Conservation (phyloP, 2,329 filamentous ascomycete species). For the Coniella vitis region DNA sequence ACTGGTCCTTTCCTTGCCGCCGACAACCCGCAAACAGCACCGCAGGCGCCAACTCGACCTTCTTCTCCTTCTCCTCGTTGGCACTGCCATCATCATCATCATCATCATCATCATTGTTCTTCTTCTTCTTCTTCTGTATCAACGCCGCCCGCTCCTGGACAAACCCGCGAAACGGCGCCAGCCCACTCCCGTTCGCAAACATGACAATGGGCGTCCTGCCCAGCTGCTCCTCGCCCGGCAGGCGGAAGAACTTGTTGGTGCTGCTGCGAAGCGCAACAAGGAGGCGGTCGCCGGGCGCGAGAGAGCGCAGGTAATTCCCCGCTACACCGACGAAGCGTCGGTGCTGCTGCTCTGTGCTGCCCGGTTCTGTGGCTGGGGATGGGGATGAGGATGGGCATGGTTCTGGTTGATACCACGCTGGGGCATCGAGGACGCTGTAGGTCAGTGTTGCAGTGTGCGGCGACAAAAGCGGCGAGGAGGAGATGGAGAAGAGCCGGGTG, state of each 20-base stretch:
- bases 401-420: constrained; percentile 30
- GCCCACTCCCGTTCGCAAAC: constrained; percentile 46
- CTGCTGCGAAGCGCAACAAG: constrained; percentile 43
- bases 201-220: constrained; percentile 40
- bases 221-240: constrained; percentile 36
- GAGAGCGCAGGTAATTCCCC: constrained; percentile 50
- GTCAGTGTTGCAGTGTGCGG: constrained; percentile 55
- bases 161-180: constrained; percentile 59
- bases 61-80: no score
- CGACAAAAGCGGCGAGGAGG: constrained; percentile 61
- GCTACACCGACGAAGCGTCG: constrained; percentile 53
- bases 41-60: constrained; percentile 31
- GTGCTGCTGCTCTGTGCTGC: not conserved
- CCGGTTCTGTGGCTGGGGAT: constrained; percentile 34
- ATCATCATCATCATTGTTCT: no score
- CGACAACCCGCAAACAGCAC: constrained; percentile 37
- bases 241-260: constrained; percentile 39
- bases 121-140: constrained; percentile 59
- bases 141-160: constrained; percentile 53
- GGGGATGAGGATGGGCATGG: no score
- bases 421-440: constrained; percentile 57
- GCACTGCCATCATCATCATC: no score
- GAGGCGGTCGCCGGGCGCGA: constrained; percentile 36
- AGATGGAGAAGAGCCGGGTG: constrained; percentile 73
- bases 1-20: constrained; percentile 27